A percentile compares a stretch with the other conserved stretches of the same genome.
phyloP scores from a whole-genome alignment of 2,329 filamentous ascomycete genomes.

The Monosporascus sp. region DNA sequence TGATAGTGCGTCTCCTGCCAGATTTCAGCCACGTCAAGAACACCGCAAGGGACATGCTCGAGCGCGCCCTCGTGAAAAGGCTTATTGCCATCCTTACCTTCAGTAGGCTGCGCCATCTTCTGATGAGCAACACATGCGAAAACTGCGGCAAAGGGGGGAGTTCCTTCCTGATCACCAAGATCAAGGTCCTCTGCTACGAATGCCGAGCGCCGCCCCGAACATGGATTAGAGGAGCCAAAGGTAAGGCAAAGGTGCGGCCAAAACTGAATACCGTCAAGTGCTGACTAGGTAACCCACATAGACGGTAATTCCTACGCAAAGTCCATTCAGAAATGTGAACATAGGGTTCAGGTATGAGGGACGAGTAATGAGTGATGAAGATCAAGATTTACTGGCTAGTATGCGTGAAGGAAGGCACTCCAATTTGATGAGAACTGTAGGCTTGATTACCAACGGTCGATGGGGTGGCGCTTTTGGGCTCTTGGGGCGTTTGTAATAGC shows the following conservation, averaged over 20 bases:
- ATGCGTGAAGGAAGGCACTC: too few relatives aligned
- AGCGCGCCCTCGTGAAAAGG: slow-evolving; percentile 8
- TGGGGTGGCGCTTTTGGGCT: too few relatives aligned
- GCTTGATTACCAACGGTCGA: too few relatives aligned
- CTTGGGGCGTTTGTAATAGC: too few relatives aligned
- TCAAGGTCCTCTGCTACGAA: slow-evolving; percentile 15
- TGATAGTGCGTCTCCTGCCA: slow-evolving; percentile 6
- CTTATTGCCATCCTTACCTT: slow-evolving; percentile 13
- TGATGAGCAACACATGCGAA: slow-evolving; percentile 12
- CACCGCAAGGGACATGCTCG: slow-evolving; percentile 6
- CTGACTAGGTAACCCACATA: too few relatives aligned
- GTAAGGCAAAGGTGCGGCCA: not conserved
- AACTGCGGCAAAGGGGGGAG: slow-evolving; percentile 5
- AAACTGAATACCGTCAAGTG: slow-evolving; percentile 41
- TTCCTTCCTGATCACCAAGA: slow-evolving; percentile 10
- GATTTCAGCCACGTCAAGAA: slow-evolving; percentile 9
- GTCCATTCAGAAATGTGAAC: too few relatives aligned
- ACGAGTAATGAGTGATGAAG: too few relatives aligned
- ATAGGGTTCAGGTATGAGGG: too few relatives aligned
- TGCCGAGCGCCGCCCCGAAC: slow-evolving; percentile 1
- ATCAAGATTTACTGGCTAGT: too few relatives aligned
- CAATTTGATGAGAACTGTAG: too few relatives aligned
- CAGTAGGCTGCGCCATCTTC: slow-evolving; percentile 8
- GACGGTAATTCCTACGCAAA: too few relatives aligned
- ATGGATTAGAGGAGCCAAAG: too few relatives aligned